Conservation (phyloP, 371 early-diverging fungal genomes). For the Chytridium lagenaria region DNA sequence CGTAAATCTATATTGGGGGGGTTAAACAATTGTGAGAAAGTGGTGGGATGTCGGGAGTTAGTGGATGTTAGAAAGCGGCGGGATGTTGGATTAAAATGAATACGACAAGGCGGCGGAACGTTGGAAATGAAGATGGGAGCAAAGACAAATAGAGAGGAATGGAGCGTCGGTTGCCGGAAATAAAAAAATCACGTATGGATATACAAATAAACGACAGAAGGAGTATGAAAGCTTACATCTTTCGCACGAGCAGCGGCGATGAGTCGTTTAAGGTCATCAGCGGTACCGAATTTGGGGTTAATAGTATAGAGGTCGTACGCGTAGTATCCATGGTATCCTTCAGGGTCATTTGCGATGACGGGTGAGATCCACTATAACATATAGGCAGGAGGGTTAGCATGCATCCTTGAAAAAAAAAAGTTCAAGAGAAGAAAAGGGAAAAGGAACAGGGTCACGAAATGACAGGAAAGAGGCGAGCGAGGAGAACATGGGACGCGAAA, state of each 20-base stretch:
- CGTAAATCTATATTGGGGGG: conserved; percentile 44
- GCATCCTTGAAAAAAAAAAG: conserved; percentile 24
- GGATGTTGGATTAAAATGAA: too few relatives aligned
- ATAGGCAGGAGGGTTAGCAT: conserved; percentile 8
- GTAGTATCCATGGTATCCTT: conserved; percentile 49
- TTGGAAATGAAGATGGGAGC: not conserved
- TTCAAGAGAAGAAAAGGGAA: not conserved
- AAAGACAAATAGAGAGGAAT: not conserved
- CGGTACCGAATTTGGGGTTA: conserved; percentile 54
- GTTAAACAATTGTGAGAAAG: not conserved
- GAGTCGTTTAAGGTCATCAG: conserved; percentile 46
- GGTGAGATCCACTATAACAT: conserved; percentile 1
- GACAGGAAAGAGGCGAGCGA: too few relatives aligned
- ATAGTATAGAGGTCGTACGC: conserved; percentile 46
- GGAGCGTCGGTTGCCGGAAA: too few relatives aligned
- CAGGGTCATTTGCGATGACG: conserved; percentile 11
- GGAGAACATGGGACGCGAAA: too few relatives aligned
- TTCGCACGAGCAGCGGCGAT: conserved; percentile 38
- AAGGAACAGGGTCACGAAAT: too few relatives aligned
- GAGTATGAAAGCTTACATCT: not conserved
- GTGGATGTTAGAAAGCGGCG: too few relatives aligned
- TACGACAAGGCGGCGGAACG: too few relatives aligned
- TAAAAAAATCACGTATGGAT: too few relatives aligned
- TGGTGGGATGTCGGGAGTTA: not conserved
- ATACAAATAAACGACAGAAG: too few relatives aligned